Evolutionary conservation across 176 grass and related monocot genomes (phyloP).

Genomic region (Carex scoparia): DNA sequence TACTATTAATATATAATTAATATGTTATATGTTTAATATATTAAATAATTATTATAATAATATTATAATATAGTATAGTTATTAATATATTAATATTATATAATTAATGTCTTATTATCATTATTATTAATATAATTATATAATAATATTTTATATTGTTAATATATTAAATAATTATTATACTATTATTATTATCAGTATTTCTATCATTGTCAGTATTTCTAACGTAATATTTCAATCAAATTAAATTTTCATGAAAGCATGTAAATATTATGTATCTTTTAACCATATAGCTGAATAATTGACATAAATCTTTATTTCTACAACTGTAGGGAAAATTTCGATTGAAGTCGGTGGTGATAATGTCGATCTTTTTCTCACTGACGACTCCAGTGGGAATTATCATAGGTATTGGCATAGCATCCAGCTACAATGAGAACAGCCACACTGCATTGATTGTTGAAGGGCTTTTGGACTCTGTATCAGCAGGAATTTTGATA

Average conservation of each 20-base stretch:
- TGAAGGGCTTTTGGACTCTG: constrained; percentile 56
- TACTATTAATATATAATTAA: no score
- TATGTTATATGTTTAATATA: no score
- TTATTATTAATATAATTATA: no score
- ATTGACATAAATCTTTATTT: background rate
- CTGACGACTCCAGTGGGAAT: constrained; percentile 64
- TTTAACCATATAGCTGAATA: background rate
- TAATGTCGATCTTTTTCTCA: constrained; percentile 58
- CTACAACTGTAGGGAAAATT: constrained; percentile 44
- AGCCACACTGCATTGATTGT: constrained; percentile 50
- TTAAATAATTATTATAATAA: no score
- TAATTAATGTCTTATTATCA: no score
- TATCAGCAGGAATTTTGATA: constrained; percentile 47
- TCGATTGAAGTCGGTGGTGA: constrained; percentile 29
- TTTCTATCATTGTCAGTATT: background rate
- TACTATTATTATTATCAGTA: background rate
- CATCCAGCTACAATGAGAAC: constrained; percentile 47
- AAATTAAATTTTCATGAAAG: background rate
- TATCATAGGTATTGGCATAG: constrained; percentile 39
- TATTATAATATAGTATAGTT: no score
- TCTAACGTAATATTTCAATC: background rate
- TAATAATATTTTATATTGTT: no score
- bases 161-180: no score
- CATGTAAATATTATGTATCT: background rate
- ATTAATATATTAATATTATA: no score